Evolutionary conservation across 345 rosid species (phyloP).

Genomic region (Euphorbia peplus): DNA sequence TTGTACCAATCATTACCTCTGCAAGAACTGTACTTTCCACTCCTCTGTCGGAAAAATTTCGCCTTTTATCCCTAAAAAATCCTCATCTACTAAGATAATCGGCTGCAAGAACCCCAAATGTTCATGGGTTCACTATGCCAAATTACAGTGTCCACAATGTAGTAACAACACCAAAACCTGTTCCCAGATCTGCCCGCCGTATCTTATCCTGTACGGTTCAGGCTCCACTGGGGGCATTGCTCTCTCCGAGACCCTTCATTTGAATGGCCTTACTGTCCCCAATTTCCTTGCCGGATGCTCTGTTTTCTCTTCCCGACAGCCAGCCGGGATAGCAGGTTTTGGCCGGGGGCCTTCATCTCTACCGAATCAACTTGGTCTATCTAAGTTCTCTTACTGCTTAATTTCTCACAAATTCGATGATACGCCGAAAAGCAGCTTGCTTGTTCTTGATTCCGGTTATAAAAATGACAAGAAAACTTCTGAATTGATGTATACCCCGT

Average conservation of each 20-base stretch:
- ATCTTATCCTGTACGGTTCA: constrained; percentile 34
- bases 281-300: constrained; percentile 46
- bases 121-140: constrained; percentile 34
- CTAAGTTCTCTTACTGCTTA: constrained; percentile 43
- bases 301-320: constrained; percentile 32
- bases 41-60: constrained; percentile 10
- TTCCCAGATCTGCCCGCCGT: constrained; percentile 37
- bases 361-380: constrained; percentile 34
- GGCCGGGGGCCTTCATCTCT: constrained; percentile 38
- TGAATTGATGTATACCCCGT: constrained; percentile 31
- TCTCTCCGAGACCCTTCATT: constrained; percentile 33
- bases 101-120: constrained; percentile 46
- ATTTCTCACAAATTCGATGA: constrained; percentile 39
- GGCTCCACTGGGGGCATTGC: constrained; percentile 39
- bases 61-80: constrained; percentile 32
- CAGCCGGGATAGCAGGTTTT: constrained; percentile 41
- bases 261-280: constrained; percentile 10
- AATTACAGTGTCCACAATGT: constrained; percentile 18
- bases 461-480: constrained; percentile 27
- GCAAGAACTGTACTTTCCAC: constrained; percentile 33
- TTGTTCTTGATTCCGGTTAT: constrained; percentile 24
- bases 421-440: constrained; percentile 15
- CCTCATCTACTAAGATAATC: constrained; percentile 31
- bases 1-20: constrained; percentile 36
- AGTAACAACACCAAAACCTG: constrained; percentile 11